Evolutionary conservation across 2,329 filamentous ascomycete genomes (phyloP).

Genomic region (Grosmannia serpens): DNA sequence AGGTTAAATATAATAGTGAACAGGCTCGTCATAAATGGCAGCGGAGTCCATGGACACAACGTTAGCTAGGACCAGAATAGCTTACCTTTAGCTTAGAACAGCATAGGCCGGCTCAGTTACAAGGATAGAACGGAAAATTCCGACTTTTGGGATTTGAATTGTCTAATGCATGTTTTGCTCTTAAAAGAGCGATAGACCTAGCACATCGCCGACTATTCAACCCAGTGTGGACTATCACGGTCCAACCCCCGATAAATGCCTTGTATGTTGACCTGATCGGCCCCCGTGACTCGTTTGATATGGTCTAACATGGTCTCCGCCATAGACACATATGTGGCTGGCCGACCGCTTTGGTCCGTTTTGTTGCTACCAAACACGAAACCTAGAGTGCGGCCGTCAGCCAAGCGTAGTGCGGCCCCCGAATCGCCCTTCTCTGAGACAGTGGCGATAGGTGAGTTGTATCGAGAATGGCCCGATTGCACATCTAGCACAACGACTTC

Average conservation of each 20-base stretch:
- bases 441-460: neutral
- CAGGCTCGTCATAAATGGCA: conserved; percentile 1
- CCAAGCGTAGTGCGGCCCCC: neutral
- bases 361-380: neutral
- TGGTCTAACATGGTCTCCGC: neutral
- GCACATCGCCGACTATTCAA: no score
- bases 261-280: no score
- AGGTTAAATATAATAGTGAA: neutral
- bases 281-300: neutral
- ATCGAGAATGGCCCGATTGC: neutral
- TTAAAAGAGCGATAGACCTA: no score
- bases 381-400: neutral
- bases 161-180: no score
- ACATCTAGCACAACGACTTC: neutral
- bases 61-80: no score
- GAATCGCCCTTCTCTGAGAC: neutral
- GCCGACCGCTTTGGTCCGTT: neutral
- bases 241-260: no score
- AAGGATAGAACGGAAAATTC: no score
- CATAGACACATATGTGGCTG: neutral
- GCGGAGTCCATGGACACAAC: neutral
- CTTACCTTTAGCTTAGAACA: no score
- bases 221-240: no score
- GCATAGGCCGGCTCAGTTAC: no score
- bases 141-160: no score